phyloP scores from a whole-genome alignment of 2,329 filamentous ascomycete species.

The Catunica adiposa region DNA sequence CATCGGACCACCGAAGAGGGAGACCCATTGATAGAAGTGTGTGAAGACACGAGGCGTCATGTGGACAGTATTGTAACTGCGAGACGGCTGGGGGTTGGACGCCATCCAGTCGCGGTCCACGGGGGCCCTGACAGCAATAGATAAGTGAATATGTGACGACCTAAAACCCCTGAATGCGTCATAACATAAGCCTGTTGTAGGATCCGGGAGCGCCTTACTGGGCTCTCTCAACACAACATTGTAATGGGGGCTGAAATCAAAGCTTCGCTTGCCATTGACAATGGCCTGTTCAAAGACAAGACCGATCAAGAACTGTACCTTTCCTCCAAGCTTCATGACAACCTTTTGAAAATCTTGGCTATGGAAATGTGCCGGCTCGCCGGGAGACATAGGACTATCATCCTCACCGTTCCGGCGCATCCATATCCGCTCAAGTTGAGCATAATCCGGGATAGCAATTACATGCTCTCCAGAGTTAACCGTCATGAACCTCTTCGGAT shows the following conservation, averaged over 20 bases:
- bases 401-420: conserved; percentile 33
- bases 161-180: conserved; percentile 96
- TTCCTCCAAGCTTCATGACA: conserved; percentile 94
- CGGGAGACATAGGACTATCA: conserved; percentile 21
- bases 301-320: conserved; percentile 82
- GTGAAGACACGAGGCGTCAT: conserved; percentile 92
- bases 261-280: conserved; percentile 54
- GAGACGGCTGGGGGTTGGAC: conserved; percentile 55
- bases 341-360: conserved; percentile 87
- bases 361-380: background rate
- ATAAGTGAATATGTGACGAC: conserved; percentile 91
- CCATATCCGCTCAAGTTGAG: conserved; percentile 62
- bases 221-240: conserved; percentile 75
- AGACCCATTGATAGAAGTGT: conserved; percentile 97
- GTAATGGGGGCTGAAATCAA: conserved; percentile 85
- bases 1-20: conserved; percentile 85
- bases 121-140: conserved; percentile 76
- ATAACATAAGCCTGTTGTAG: conserved; percentile 40
- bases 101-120: conserved; percentile 74
- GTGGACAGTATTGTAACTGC: conserved; percentile 93
- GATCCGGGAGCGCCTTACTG: conserved; percentile 45
- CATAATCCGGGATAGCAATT: conserved; percentile 85
- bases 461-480: conserved; percentile 93
- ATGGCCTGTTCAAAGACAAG: conserved; percentile 82
- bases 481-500: conserved; percentile 86